Evolutionary conservation across 2,329 filamentous ascomycete genomes (phyloP), one percentile per base, ranked within the genome.

Genomic region (Cladophialophora bantiana): DNA sequence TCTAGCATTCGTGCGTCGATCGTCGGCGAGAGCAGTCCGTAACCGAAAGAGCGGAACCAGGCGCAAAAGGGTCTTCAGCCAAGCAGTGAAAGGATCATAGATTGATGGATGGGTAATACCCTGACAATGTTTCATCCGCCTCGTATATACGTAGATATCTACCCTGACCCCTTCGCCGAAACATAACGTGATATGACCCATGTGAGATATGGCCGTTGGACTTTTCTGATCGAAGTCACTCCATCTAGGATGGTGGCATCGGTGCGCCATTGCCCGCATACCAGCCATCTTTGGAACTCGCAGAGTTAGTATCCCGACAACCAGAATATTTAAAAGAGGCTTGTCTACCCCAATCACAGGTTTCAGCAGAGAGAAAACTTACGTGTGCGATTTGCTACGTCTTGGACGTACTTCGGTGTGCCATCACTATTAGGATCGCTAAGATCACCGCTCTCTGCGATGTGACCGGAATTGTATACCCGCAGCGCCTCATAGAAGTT

Each of bases 401-500:
- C 45, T 7, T 9, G 12, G 45, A 56, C 53, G 15, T 56, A 56
- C 4, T 13, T 6, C 53, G 53, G 53, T 12, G 53, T 56, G 7
- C 53, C 53, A 5, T 34, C 53, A 7, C 53, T 56, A 1, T 7
- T 4, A 10, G 53, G 53, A 18, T 38, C 35, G 15, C 32, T 12
- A 4, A 56, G 35, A 36, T 56, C 53, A 6, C 53, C 53, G 18
- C 35, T 38, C 7, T 7, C 18, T 3, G 53, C 53, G 35, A 56
- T 56, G 18, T 31, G 32, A 12, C 53, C 53, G 7, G 53, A 56
- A 7, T 56, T 56, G 35, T 56, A 56, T 13, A 56, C 12, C 15
- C 53, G 53, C 32, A 56, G 18, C 31, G 31, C 53, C 26, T 56
- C 53, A 18, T 56, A 56, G 15, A 56, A 5, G 35, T 56, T 35